Base-by-base conservation (phyloP, 257 asterid genomes). In the Salvia miltiorrhiza region DNA sequence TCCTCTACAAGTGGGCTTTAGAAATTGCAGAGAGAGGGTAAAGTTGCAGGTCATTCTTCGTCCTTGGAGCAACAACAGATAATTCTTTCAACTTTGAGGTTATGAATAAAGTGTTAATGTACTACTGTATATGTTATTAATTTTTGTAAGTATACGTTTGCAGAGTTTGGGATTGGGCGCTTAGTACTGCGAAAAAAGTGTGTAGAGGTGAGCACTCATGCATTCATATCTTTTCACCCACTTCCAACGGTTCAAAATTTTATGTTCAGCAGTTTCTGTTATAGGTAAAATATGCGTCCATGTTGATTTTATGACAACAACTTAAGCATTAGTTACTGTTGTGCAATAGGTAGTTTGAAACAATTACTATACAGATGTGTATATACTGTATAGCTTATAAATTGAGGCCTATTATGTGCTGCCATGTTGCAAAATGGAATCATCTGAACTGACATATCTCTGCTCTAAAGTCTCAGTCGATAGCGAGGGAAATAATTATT, bases 81-180 rank as follows among this genome's bases (percentile, higher is more conserved):
- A n/a, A n/a, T n/a, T n/a, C n/a, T n/a, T n/a, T n/a, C n/a, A n/a
- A n/a, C n/a, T n/a, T n/a, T n/a, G n/a, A n/a, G n/a, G n/a, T n/a
- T n/a, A n/a, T n/a, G n/a, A n/a, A n/a, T n/a, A n/a, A n/a, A n/a
- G n/a, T n/a, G n/a, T n/a, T n/a, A n/a, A n/a, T n/a, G n/a, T n/a
- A n/a, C n/a, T n/a, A n/a, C n/a, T n/a, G n/a, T n/a, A n/a, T n/a
- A n/a, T n/a, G n/a, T n/a, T n/a, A n/a, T n/a, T n/a, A n/a, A n/a
- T n/a, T n/a, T n/a, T n/a, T n/a, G n/a, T n/a, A n/a, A n/a, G n/a
- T n/a, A n/a, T n/a, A n/a, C n/a, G n/a, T n/a, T n/a, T n/a, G n/a
- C n/a, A n/a, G n/a, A n/a, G n/a, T n/a, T n/a, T n/a, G n/a, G 90
- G 78, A 80, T 93, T 70, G 97, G 98, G 72, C 96, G 98, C 78